Evolutionary conservation across 73 alveolate genomes (phyloP).

Genomic region (Paraurostyla sp.): DNA sequence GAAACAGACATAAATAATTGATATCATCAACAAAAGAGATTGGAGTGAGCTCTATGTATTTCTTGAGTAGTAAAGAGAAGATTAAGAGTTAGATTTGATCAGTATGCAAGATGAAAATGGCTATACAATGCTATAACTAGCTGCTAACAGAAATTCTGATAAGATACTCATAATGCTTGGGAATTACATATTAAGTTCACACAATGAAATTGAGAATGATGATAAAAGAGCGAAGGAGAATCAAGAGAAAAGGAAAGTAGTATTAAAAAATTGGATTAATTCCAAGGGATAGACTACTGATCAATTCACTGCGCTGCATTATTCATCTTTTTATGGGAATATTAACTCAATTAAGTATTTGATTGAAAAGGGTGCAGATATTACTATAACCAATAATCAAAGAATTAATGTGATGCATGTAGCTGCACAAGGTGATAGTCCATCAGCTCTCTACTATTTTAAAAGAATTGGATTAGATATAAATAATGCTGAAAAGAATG

Average conservation of each 20-base stretch:
- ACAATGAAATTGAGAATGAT: not conserved
- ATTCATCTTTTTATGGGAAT: constrained; percentile 78
- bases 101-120: not conserved
- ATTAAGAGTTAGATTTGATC: not conserved
- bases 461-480: constrained; percentile 57
- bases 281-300: not conserved
- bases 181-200: not conserved
- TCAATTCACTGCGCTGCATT: constrained; percentile 62
- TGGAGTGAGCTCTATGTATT: not conserved
- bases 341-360: constrained; percentile 66
- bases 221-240: not conserved
- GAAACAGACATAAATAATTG: not conserved
- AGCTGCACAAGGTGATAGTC: constrained; percentile 88
- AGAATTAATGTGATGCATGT: constrained; percentile 82
- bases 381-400: constrained; percentile 38
- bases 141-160: not conserved
- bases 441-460: constrained; percentile 78
- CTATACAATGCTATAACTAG: not conserved
- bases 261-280: constrained; percentile 17
- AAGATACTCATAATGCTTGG: not conserved
- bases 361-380: constrained; percentile 75
- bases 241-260: not conserved
- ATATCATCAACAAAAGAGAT: not conserved
- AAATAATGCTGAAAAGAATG: constrained; percentile 72
- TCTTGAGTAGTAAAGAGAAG: not conserved